Evolutionary conservation across 768 basidiomycete genomes (phyloP).

Genomic region (Termitomyces sp.): DNA sequence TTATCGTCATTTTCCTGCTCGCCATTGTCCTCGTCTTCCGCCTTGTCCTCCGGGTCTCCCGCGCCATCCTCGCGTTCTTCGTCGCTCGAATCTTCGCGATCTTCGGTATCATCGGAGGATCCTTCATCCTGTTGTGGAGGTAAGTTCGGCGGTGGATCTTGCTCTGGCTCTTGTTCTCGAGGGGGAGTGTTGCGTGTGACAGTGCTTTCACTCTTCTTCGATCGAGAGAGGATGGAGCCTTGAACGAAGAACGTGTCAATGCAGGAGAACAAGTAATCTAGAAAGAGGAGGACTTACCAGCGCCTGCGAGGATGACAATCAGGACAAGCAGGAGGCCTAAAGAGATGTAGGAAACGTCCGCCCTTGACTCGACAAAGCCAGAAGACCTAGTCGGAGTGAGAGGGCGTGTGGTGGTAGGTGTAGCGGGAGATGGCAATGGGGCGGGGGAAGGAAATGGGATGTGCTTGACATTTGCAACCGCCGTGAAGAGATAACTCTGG

Average conservation of each 20-base stretch:
- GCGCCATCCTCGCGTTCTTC: not conserved
- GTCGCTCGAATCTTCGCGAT: not conserved
- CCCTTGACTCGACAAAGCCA: not conserved
- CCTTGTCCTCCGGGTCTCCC: not conserved
- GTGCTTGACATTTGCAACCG: not conserved
- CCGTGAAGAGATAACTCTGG: not conserved
- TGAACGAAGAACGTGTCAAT: not conserved
- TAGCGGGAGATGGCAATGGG: not conserved
- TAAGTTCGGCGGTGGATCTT: not conserved
- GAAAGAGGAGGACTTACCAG: not conserved
- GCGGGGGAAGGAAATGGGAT: not conserved
- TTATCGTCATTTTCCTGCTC: not conserved
- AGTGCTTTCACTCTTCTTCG: not conserved
- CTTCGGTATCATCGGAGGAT: not conserved
- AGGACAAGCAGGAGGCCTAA: not conserved
- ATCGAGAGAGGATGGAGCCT: not conserved
- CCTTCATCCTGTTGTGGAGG: not conserved
- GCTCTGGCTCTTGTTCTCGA: not conserved
- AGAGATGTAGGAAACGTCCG: not conserved
- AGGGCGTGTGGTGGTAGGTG: not conserved
- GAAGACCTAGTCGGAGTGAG: not conserved
- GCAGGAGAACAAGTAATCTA: no score
- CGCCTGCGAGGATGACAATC: not conserved
- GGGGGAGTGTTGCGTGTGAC: not conserved
- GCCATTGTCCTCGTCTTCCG: not conserved